phyloP scores from a whole-genome alignment of 139 green algal species.

The Deuterostichococcus epilithicus region DNA sequence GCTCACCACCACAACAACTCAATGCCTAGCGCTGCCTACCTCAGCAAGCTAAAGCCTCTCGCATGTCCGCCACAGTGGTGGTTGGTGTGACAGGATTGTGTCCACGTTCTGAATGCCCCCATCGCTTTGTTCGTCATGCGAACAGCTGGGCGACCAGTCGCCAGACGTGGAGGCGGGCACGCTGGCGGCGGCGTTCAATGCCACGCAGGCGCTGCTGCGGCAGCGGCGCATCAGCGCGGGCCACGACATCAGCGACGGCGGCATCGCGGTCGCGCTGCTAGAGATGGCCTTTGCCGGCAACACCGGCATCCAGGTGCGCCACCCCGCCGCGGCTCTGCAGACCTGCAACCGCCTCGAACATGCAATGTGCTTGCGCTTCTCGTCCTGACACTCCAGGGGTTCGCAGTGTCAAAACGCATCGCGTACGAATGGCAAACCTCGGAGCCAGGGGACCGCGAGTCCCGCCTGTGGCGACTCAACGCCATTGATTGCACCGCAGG shows the following conservation, averaged over 20 bases:
- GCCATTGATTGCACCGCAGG: conserved; percentile 51
- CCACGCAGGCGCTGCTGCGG: conserved; percentile 76
- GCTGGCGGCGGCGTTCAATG: conserved; percentile 76
- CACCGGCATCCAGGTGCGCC: conserved; percentile 43
- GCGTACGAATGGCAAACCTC: conserved; percentile 5
- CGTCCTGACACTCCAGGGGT: too few species aligned
- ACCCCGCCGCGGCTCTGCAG: neutral
- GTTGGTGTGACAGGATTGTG: too few species aligned
- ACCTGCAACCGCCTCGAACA: neutral
- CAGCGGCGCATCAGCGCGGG: conserved; percentile 70
- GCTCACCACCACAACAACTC: too few species aligned
- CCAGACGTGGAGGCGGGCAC: conserved; percentile 75
- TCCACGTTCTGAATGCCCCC: too few species aligned
- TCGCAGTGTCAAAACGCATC: too few species aligned
- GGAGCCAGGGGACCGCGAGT: too few species aligned
- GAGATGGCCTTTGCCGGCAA: conserved; percentile 96
- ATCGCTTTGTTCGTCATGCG: neutral
- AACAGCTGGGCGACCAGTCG: conserved; percentile 73
- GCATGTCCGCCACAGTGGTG: too few species aligned
- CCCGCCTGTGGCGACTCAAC: too few species aligned
- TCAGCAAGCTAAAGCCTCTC: too few species aligned
- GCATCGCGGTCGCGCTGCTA: conserved; percentile 74
- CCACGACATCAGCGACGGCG: conserved; percentile 95
- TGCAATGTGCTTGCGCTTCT: neutral
- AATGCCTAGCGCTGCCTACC: too few species aligned